Evolutionary conservation across 2,329 filamentous ascomycete species (phyloP).

Genomic region (Simplicillium sp.): DNA sequence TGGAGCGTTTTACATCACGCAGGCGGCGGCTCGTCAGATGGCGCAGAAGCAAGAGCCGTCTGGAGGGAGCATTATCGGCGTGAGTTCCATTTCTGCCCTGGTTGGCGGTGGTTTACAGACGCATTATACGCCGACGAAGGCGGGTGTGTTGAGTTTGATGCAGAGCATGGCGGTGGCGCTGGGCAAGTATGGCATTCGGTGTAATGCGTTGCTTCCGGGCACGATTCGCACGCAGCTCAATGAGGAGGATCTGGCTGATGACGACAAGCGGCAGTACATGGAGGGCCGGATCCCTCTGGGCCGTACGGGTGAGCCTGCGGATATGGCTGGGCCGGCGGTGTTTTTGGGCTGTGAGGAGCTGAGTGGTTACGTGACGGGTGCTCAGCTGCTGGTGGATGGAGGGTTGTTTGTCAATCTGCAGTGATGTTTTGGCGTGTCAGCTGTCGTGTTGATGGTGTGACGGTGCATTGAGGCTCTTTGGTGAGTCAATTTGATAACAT

Average conservation of each 20-base stretch:
- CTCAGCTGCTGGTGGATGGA: conserved; percentile 78
- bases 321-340: conserved; percentile 75
- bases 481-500: too few species aligned
- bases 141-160: conserved; percentile 71
- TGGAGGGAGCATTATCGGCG: conserved; percentile 72
- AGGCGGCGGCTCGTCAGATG: conserved; percentile 81
- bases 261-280: conserved; percentile 66
- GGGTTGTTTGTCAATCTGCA: conserved; percentile 86
- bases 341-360: conserved; percentile 74
- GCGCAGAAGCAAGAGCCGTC: conserved; percentile 47
- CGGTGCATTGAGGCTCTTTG: too few species aligned
- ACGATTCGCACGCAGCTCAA: conserved; percentile 80
- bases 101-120: conserved; percentile 71
- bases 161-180: conserved; percentile 74
- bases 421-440: conserved; percentile 21
- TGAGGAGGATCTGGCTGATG: conserved; percentile 68
- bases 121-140: conserved; percentile 86
- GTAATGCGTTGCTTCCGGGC: conserved; percentile 75
- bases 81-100: conserved; percentile 64
- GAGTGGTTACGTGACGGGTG: conserved; percentile 73
- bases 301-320: conserved; percentile 59
- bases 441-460: too few species aligned
- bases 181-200: conserved; percentile 66
- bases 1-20: conserved; percentile 80
- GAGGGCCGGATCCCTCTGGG: conserved; percentile 73